Evolutionary conservation across 1,284 basidiomycete genomes (phyloP).

Genomic region (Ceratobasidium sp.): DNA sequence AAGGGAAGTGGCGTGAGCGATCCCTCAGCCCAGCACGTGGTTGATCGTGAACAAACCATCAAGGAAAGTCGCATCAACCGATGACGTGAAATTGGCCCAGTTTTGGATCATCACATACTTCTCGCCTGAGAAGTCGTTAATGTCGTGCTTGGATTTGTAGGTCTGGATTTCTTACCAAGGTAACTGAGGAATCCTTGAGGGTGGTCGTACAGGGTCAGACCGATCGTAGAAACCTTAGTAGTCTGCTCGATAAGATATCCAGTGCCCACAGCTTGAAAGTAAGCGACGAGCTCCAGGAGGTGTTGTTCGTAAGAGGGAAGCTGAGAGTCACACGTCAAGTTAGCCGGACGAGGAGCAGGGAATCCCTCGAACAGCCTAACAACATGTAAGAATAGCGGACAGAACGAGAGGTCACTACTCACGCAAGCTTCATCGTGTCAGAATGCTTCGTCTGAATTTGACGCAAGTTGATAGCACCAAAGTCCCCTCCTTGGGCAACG

Average conservation of each 20-base stretch:
- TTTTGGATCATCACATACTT: conserved; percentile 45
- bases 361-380: conserved; percentile 31
- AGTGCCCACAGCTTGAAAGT: conserved; percentile 26
- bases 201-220: conserved; percentile 29
- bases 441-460: conserved; percentile 43
- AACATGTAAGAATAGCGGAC: no score
- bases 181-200: conserved; percentile 42
- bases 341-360: conserved; percentile 30
- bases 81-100: conserved; percentile 35
- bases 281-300: conserved; percentile 18
- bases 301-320: conserved; percentile 39
- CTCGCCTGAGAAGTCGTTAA: conserved; percentile 18
- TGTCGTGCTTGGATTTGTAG: neutral
- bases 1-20: neutral
- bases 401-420: no score
- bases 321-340: neutral
- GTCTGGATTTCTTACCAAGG: conserved; percentile 15
- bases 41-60: conserved; percentile 21
- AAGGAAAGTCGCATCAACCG: conserved; percentile 25
- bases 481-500: conserved; percentile 52
- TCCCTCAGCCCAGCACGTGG: no score
- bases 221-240: conserved; percentile 45
- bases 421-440: conserved; percentile 43
- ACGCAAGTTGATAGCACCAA: conserved; percentile 41
- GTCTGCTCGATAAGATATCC: conserved; percentile 35